Evolutionary conservation across 1,284 basidiomycete species (phyloP).

Genomic region (Porogramme epimiltina): DNA sequence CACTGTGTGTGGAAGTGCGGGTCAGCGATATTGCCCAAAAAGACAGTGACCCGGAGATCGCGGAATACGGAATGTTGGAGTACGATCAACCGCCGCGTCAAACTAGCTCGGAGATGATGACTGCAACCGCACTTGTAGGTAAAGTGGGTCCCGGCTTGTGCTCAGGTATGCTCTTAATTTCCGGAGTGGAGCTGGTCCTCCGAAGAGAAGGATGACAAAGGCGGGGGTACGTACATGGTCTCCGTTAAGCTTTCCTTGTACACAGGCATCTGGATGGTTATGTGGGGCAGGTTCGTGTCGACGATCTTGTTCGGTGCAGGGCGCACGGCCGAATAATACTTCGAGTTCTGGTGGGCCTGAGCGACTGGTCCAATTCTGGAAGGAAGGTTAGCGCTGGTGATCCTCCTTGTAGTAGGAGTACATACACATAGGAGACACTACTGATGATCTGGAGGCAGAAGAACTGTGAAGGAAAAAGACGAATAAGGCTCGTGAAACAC

Average conservation of each 20-base stretch:
- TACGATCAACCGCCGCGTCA: too few relatives aligned
- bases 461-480: constrained; percentile 52
- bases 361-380: constrained; percentile 68
- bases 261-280: constrained; percentile 79
- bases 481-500: neutral
- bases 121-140: neutral
- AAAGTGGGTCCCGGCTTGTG: too few relatives aligned
- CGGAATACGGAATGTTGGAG: too few relatives aligned
- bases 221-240: constrained; percentile 59
- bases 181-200: neutral
- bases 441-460: constrained; percentile 64
- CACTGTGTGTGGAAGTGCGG: constrained; percentile 34
- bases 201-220: neutral
- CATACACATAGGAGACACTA: constrained; percentile 59
- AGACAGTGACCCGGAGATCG: too few relatives aligned
- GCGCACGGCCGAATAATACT: constrained; percentile 66
- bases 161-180: too few relatives aligned
- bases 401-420: constrained; percentile 10
- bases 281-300: constrained; percentile 66
- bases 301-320: constrained; percentile 60
- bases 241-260: constrained; percentile 76
- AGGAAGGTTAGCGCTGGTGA: neutral
- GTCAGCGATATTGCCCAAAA: neutral
- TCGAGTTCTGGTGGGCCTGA: constrained; percentile 74
- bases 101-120: neutral